A percentile compares a stretch with the other conserved stretches of the same genome.
phyloP scores from a whole-genome alignment of 192 early-diverging fungal genomes.

The Chytriomyces hyalinus region DNA sequence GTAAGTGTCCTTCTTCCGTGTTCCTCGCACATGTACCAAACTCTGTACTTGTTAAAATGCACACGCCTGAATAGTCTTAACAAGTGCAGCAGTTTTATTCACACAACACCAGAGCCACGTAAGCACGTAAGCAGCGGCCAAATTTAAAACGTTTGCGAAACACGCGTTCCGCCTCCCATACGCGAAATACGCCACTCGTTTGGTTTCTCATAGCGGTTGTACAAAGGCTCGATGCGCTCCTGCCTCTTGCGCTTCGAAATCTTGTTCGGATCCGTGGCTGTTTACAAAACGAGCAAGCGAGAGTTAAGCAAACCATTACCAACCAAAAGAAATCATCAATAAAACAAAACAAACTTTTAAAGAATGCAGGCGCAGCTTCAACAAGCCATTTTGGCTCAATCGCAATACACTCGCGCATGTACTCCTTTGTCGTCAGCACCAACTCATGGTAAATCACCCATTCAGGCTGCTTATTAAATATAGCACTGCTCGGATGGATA shows the following conservation, averaged over 20 bases:
- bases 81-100: no score
- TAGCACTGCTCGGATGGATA: constrained; percentile 93
- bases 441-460: constrained; percentile 96
- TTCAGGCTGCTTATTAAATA: constrained; percentile 95
- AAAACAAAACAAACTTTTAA: constrained; percentile 62
- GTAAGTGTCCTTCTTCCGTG: no score
- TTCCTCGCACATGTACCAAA: no score
- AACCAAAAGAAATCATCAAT: no score
- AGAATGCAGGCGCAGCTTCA: constrained; percentile 99
- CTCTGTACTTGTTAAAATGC: no score
- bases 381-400: constrained; percentile 92
- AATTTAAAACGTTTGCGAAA: constrained; percentile 25
- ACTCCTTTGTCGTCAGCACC: constrained; percentile 89
- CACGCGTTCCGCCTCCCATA: constrained; percentile 38
- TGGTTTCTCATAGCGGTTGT: constrained; percentile 84
- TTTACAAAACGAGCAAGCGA: no score
- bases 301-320: no score
- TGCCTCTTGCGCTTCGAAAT: constrained; percentile 91
- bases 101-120: no score
- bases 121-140: not conserved
- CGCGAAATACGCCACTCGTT: constrained; percentile 91
- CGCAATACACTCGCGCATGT: constrained; percentile 87
- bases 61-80: no score
- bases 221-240: constrained; percentile 94
- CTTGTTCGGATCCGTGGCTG: constrained; percentile 85